phyloP scores from a whole-genome alignment of 495 filamentous ascomycete genomes.

The Venustampulla echinocandica region DNA sequence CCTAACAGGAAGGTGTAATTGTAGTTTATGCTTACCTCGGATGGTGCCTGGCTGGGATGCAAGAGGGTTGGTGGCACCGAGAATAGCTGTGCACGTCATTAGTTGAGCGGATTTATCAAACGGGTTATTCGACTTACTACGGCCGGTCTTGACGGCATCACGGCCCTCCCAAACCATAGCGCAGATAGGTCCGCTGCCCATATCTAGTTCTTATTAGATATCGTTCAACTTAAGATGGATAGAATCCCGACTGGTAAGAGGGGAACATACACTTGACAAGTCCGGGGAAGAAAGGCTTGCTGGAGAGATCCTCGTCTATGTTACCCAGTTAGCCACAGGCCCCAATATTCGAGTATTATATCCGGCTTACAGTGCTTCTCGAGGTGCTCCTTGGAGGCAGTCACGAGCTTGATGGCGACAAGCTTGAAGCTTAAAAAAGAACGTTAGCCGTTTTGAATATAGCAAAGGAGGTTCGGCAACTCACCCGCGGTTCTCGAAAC shows the following conservation, averaged over 20 bases:
- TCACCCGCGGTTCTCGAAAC: conserved; percentile 91
- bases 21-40: conserved; percentile 61
- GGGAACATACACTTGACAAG: conserved; percentile 69
- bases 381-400: conserved; percentile 83
- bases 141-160: conserved; percentile 97
- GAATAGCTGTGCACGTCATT: conserved; percentile 49
- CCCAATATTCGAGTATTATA: neutral
- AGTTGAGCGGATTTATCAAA: neutral
- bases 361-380: conserved; percentile 74
- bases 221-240: conserved; percentile 4
- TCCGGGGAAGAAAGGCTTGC: conserved; percentile 94
- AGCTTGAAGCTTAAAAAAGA: conserved; percentile 78
- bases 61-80: conserved; percentile 97
- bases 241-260: neutral
- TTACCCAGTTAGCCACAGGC: conserved; percentile 25
- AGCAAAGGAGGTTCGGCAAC: conserved; percentile 25
- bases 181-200: conserved; percentile 91
- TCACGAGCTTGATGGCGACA: conserved; percentile 87
- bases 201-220: conserved; percentile 55
- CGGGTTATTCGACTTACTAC: conserved; percentile 44
- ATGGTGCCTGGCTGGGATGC: conserved; percentile 92
- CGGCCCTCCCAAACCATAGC: conserved; percentile 99
- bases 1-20: conserved; percentile 11
- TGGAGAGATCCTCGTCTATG: conserved; percentile 71
- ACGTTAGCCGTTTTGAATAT: conserved; percentile 19